Percentiles rank a stretch among this genome's conserved stretches.
Conservation (phyloP, 345 rosid species). For the Populus alba region DNA sequence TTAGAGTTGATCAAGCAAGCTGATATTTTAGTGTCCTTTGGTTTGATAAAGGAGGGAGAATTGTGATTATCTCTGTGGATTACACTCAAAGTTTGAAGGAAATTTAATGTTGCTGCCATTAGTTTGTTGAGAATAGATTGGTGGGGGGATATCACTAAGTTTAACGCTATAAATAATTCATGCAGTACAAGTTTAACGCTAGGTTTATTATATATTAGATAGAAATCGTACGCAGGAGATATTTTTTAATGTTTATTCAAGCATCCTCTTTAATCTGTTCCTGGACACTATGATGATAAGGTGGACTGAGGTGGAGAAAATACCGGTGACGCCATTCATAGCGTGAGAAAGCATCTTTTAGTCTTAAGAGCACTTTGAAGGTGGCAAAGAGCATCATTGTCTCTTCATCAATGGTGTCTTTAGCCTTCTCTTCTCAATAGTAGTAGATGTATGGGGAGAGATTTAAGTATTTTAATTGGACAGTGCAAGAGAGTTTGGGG, state of each 20-base stretch:
- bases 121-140: neutral
- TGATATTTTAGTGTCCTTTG: neutral
- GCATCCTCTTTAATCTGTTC: neutral
- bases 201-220: neutral
- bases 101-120: neutral
- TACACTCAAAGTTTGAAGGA: neutral
- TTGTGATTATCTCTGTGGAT: neutral
- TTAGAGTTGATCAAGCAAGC: neutral
- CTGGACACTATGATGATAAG: constrained; percentile 23
- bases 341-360: constrained; percentile 45
- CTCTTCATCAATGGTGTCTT: constrained; percentile 10
- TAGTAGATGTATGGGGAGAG: neutral
- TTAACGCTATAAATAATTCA: constrained; percentile 13
- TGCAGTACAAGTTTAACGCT: neutral
- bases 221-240: neutral
- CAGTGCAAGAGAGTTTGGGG: neutral
- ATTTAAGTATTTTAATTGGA: neutral
- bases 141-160: constrained; percentile 12
- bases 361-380: constrained; percentile 12
- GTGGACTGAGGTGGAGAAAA: neutral
- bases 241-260: neutral
- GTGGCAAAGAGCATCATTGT: constrained; percentile 18
- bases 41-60: neutral
- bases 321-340: constrained; percentile 39
- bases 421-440: neutral